These are phyloP conservation scores for Pisolithus sp. DNA, from an alignment of 768 basidiomycete genomes.

Conservation along the genomic window DNA sequence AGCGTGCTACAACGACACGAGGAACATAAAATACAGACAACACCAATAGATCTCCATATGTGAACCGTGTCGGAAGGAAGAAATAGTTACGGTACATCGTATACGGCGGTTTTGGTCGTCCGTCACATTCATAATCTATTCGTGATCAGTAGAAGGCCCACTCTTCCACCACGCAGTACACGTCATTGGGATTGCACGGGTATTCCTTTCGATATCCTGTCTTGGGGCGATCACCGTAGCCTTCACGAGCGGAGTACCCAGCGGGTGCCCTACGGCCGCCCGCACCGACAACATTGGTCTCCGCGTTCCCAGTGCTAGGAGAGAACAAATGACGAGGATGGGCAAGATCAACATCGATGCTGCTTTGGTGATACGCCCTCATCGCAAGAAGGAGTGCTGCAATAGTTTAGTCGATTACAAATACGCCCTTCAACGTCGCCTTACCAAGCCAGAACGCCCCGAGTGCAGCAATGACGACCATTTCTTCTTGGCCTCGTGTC, in stretches of 20 bases:
- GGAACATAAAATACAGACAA: not conserved
- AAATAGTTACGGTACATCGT: not conserved
- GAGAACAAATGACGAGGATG: conserved; percentile 28
- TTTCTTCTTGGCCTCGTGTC: conserved; percentile 68
- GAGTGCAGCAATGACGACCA: conserved; percentile 62
- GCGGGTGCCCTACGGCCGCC: conserved; percentile 23
- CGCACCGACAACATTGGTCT: conserved; percentile 29
- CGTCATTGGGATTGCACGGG: conserved; percentile 53
- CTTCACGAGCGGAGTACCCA: conserved; percentile 17
- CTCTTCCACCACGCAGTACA: conserved; percentile 69
- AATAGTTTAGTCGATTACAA: conserved; percentile 2
- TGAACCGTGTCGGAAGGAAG: not conserved
- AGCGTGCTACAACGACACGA: not conserved
- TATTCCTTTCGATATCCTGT: conserved; percentile 36
- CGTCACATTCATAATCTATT: not conserved
- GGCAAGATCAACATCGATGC: conserved; percentile 22
- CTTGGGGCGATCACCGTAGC: conserved; percentile 24
- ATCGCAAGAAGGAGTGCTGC: conserved; percentile 39
- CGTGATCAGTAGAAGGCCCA: conserved; percentile 42
- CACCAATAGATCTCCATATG: not conserved
- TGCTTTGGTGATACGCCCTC: conserved; percentile 31
- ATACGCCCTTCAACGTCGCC: conserved; percentile 9
- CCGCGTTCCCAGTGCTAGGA: conserved; percentile 28
- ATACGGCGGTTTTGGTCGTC: not conserved
- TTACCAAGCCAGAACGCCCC: conserved; percentile 75